Percentiles rank a stretch among this genome's conserved stretches.
phyloP scores from a whole-genome alignment of 2,329 filamentous ascomycete genomes.

The Trichoderma koningii region DNA sequence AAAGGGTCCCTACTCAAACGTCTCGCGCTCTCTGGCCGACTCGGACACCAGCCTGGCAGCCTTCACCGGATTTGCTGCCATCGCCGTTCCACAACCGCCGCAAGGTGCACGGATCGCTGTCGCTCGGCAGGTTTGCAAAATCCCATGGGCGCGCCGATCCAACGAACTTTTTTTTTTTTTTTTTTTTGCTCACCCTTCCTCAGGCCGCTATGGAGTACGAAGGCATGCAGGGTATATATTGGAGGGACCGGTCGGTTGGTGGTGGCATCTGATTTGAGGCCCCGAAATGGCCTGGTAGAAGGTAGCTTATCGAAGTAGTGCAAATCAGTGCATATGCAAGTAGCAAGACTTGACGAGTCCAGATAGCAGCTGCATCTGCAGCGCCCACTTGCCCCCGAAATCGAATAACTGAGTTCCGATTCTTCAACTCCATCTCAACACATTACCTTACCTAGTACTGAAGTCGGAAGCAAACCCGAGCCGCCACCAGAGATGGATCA shows the following conservation, averaged over 20 bases:
- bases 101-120: slow-evolving; percentile 14
- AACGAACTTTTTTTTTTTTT: neutral
- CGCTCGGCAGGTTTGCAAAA: slow-evolving; percentile 4
- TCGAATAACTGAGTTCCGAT: too few relatives aligned
- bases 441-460: too few relatives aligned
- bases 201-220: neutral
- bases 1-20: slow-evolving; percentile 34
- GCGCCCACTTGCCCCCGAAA: too few relatives aligned
- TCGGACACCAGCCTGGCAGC: slow-evolving; percentile 29
- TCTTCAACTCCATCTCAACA: too few relatives aligned
- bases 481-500: too few relatives aligned
- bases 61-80: slow-evolving; percentile 23
- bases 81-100: slow-evolving; percentile 19
- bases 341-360: too few relatives aligned
- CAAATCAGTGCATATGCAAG: too few relatives aligned
- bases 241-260: neutral
- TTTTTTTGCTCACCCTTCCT: neutral
- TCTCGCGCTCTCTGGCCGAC: slow-evolving; percentile 38
- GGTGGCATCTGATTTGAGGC: neutral
- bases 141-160: slow-evolving; percentile 18
- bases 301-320: too few relatives aligned
- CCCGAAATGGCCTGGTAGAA: too few relatives aligned
- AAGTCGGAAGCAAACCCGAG: too few relatives aligned
- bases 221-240: slow-evolving; percentile 9
- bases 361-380: too few relatives aligned